Evolutionary conservation across 2,329 filamentous ascomycete species (phyloP).

Genomic region (Helminthosporium solani): DNA sequence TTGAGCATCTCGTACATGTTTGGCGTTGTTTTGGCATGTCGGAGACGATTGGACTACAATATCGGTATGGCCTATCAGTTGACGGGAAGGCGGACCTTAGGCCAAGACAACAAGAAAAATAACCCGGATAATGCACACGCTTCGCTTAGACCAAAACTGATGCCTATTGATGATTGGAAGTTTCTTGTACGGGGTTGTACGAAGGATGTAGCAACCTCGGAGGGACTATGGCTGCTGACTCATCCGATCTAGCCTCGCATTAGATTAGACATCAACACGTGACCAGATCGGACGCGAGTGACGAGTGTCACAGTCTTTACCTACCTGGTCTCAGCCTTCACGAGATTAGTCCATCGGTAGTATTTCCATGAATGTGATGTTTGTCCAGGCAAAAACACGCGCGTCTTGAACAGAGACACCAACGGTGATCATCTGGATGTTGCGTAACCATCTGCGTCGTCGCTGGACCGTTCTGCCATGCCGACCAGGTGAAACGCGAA

Average conservation of each 20-base stretch:
- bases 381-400: no score
- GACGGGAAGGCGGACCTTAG: not conserved
- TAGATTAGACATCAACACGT: no score
- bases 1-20: slow-evolving; percentile 34
- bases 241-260: not conserved
- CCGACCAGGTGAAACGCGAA: no score
- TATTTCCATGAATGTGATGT: no score
- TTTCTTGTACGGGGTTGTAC: not conserved
- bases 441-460: no score
- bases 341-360: no score
- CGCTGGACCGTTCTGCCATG: no score
- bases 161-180: not conserved
- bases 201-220: not conserved
- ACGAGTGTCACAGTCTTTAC: not conserved
- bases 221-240: not conserved
- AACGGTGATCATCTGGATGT: no score
- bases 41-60: not conserved
- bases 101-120: not conserved
- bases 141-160: not conserved
- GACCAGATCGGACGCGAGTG: not conserved
- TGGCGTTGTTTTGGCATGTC: slow-evolving; percentile 34
- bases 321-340: not conserved
- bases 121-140: not conserved
- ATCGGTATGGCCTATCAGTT: not conserved
- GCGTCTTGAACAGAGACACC: no score